Evolutionary conservation across 2,329 filamentous ascomycete genomes (phyloP), one percentile per base, ranked within the genome.

Genomic region (Venturia asperata): DNA sequence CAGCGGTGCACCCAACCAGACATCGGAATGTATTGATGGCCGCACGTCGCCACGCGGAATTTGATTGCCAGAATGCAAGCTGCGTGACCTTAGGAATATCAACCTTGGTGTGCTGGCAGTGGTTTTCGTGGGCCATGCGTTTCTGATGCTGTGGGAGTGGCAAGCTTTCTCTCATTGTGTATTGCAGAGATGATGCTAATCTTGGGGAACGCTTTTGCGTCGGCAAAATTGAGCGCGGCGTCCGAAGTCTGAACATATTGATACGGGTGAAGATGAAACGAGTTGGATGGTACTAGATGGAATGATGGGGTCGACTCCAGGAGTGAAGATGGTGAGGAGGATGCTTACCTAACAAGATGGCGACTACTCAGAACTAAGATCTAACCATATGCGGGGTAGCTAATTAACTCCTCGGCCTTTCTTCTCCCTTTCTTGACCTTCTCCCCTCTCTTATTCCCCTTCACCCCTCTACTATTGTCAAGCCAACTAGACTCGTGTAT

Each of bases 1-100:
- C 83, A 0, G 75, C 52, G 0, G 82, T 84, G 68, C 83, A 85
- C 9, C 83, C 82, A 1, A 82, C 72, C 1, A 85, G 76, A 66
- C 83, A 85, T 7, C 82, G 80, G 3, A 82, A 70, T 0, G 83
- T 85, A 68, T 85, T 85, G 68, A 85, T 70, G 0, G 75, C 74
- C 0, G 83, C 80, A n/a, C 83, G 74, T 34, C 73, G 75, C 82
- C 83, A 85, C 0, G 75, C 71, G 13, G 71, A 66, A 13, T 63
- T 68, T n/a, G 70, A 75, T 3, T 68, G 67, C 77, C 77, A 79
- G 68, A 78, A 78, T 56, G 34, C 52, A 37, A 56, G 52, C 3
- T 37, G 27, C 17, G 30, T 13, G 27, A 37, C n/a, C 5, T n/a
- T 37, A 1, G 52, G 13, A 24, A 15, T 37, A 6, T 49, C 17